Evolutionary conservation across 2,329 filamentous ascomycete genomes (phyloP), one percentile per base, ranked within the genome.

Genomic region (Colletotrichum endophyticum): DNA sequence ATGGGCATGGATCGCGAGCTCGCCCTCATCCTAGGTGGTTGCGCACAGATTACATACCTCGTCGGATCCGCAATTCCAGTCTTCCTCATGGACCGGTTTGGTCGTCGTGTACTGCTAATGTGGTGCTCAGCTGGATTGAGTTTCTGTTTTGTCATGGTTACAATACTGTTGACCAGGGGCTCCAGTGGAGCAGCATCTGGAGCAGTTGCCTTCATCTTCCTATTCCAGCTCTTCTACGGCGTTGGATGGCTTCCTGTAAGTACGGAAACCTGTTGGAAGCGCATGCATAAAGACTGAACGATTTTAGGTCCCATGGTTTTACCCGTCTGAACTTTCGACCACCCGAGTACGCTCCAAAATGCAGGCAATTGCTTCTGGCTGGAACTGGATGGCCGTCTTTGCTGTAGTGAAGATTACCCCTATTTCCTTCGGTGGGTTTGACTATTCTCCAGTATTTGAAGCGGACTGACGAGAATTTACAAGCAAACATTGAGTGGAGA

Each of bases 21-120:
- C 39, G 88, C 89, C 36, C 82, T 91, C 53, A 86, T 92, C 7
- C 83, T 92, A 2, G 89, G 88, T 27, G 90, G 90, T 5, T 85
- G 82, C 68, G 84, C 83, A 34, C 83, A 83, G 27, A 82, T 82
- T 63, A 85, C 83, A 0, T 88, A 86, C 70, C 79, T 87, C 11
- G 81, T 85, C 16, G 85, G 85, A 9, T 85, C 84, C 0, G 80
- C 83, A 3, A 86, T 87, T 69, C 85, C 87, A 0, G 79, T 87
- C 5, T 83, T 84, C 64, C 80, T 86, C 9, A 84, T 87, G 81
- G 86, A 88, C 72, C 80, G 83, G 2, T 85, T 86, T 36, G 86
- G 86, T 3, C 84, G 87, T 6, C 83, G 87, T 0, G 79, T 82
- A 2, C 81, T 87, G 11, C 81, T 88, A 22, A 86, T 87, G 80